These are phyloP conservation scores for Penicillium manginii DNA, from an alignment of 495 filamentous ascomycete genomes.

Conservation along the genomic window DNA sequence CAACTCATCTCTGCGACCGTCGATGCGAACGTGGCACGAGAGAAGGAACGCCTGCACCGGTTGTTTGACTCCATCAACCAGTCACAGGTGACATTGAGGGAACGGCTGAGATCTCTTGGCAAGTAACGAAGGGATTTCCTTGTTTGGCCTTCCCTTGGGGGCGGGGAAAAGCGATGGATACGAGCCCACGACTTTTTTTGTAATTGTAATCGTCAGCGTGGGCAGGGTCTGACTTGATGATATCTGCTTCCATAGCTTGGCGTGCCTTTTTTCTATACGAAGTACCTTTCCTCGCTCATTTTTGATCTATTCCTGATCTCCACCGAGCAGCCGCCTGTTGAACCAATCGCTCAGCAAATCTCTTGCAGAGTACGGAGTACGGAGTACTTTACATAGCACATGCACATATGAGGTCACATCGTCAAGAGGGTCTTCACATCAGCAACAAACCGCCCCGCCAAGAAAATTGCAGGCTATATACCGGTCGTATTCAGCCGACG, in stretches of 20 bases:
- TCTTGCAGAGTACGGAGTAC: not conserved
- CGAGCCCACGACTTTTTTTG: constrained; percentile 2
- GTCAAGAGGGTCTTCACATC: not conserved
- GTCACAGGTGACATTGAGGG: constrained; percentile 18
- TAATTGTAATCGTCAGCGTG: not conserved
- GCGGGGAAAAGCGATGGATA: constrained; percentile 3
- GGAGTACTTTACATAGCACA: not conserved
- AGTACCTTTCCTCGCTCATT: not conserved
- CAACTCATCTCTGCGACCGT: constrained; percentile 21
- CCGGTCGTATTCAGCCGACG: not conserved
- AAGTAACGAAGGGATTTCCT: constrained; percentile 11
- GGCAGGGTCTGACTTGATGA: not conserved
- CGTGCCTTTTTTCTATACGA: not conserved
- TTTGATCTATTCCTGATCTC: not conserved
- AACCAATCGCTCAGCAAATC: no score
- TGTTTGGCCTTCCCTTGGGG: not conserved
- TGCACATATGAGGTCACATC: not conserved
- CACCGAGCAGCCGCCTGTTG: no score
- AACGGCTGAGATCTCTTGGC: constrained; percentile 18
- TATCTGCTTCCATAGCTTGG: not conserved
- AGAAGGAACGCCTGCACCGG: constrained; percentile 23
- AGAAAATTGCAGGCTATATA: not conserved
- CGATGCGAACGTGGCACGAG: constrained; percentile 28
- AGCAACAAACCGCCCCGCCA: not conserved
- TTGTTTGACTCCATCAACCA: constrained; percentile 19